phyloP scores from a whole-genome alignment of 2,329 filamentous ascomycete species.

The Exophiala sp. region DNA sequence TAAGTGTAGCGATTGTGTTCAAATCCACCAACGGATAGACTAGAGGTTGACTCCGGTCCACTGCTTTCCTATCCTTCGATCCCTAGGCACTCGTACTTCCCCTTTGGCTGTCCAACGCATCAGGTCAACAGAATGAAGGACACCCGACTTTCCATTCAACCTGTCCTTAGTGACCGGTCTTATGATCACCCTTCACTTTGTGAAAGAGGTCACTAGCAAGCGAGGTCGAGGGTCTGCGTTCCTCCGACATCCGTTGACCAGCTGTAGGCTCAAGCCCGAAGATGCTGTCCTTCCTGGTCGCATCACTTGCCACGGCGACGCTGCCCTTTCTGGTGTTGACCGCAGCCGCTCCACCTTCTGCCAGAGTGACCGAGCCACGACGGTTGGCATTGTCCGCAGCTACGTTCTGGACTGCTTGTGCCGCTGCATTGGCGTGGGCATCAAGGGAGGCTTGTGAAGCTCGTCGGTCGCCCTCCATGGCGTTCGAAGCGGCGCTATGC shows the following conservation, averaged over 20 bases:
- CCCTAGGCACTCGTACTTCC: no score
- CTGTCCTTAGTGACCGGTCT: not conserved
- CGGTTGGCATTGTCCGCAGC: constrained; percentile 16
- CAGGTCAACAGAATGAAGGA: not conserved
- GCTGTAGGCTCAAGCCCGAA: constrained; percentile 27
- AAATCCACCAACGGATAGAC: no score
- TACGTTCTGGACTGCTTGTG: constrained; percentile 23
- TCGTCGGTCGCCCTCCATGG: constrained; percentile 25
- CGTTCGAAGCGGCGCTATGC: constrained; percentile 27
- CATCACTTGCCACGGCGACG: constrained; percentile 28
- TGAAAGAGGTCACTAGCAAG: constrained; percentile 26
- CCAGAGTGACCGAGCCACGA: constrained; percentile 14
- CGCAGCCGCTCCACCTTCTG: constrained; percentile 23
- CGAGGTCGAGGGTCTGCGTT: constrained; percentile 24
- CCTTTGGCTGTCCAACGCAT: no score
- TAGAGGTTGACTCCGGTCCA: no score
- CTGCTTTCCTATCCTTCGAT: no score
- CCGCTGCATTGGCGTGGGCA: constrained; percentile 14
- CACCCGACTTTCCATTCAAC: no score
- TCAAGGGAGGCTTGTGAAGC: constrained; percentile 23
- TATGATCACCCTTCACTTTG: constrained; percentile 26
- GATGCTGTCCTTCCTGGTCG: constrained; percentile 26
- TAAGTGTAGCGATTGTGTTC: no score
- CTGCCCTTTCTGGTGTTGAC: constrained; percentile 26
- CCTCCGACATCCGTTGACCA: constrained; percentile 22